Percentiles rank a stretch among this genome's conserved stretches.
phyloP scores from a whole-genome alignment of 495 filamentous ascomycete species.

The Eremomyces bilateralis region DNA sequence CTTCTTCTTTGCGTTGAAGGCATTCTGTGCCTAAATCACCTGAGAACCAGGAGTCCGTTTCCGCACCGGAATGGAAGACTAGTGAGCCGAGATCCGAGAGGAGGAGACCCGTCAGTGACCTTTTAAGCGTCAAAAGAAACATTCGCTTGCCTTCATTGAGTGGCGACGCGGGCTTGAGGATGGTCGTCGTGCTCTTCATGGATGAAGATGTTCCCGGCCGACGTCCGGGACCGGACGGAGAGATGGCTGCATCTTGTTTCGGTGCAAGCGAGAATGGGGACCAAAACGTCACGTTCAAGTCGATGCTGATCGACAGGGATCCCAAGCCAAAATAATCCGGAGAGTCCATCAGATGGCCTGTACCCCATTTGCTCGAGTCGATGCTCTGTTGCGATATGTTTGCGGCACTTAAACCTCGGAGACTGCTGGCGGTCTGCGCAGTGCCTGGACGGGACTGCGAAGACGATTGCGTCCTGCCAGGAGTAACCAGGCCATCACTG shows the following conservation, averaged over 20 bases:
- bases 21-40: slow-evolving; percentile 53
- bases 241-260: slow-evolving; percentile 18
- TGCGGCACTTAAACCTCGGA: slow-evolving; percentile 29
- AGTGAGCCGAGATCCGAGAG: slow-evolving; percentile 75
- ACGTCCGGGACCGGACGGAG: slow-evolving; percentile 19
- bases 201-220: slow-evolving; percentile 25
- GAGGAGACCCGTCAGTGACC: slow-evolving; percentile 61
- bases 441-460: no score
- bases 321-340: slow-evolving; percentile 45
- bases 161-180: slow-evolving; percentile 15
- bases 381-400: slow-evolving; percentile 44
- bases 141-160: slow-evolving; percentile 30
- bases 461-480: no score
- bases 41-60: slow-evolving; percentile 82
- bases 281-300: slow-evolving; percentile 72
- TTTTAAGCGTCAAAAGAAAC: slow-evolving; percentile 58
- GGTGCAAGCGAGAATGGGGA: slow-evolving; percentile 43
- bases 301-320: slow-evolving; percentile 50
- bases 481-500: background rate
- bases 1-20: slow-evolving; percentile 52
- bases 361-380: slow-evolving; percentile 40
- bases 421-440: slow-evolving; percentile 20
- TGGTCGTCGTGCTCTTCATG: slow-evolving; percentile 34
- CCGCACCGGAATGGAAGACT: slow-evolving; percentile 67
- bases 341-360: slow-evolving; percentile 34